Evolutionary conservation across 148 eudicot genomes (phyloP).

Genomic region (Bassia scoparia): DNA sequence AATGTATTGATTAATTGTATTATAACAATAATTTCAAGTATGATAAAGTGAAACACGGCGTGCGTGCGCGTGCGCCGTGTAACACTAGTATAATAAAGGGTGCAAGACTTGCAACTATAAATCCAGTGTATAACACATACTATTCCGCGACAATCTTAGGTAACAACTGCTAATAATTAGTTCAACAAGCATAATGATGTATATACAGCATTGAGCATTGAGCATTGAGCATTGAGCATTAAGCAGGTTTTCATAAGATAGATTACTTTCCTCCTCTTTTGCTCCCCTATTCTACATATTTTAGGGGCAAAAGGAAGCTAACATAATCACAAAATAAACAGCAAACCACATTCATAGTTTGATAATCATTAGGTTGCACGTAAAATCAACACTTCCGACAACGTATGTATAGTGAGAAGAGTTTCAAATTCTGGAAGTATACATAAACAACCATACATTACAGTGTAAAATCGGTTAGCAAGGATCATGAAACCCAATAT

Average conservation of each 20-base stretch:
- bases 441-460: too few relatives aligned
- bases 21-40: too few relatives aligned
- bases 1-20: too few relatives aligned
- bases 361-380: neutral
- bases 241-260: neutral
- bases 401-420: too few relatives aligned
- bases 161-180: neutral
- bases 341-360: neutral
- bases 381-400: neutral
- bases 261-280: neutral
- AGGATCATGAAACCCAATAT: constrained; percentile 55
- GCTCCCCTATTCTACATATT: neutral
- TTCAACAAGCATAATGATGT: neutral
- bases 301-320: neutral
- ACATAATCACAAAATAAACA: neutral
- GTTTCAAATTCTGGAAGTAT: neutral
- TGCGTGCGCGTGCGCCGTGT: too few relatives aligned
- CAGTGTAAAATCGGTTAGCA: neutral
- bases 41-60: too few relatives aligned
- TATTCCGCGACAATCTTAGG: neutral
- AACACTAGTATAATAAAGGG: too few relatives aligned
- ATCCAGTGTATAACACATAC: neutral
- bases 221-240: neutral
- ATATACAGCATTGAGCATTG: neutral
- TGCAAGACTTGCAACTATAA: too few relatives aligned